phyloP scores from a whole-genome alignment of 129 eudicot genomes.

The Sambucus nigra region DNA sequence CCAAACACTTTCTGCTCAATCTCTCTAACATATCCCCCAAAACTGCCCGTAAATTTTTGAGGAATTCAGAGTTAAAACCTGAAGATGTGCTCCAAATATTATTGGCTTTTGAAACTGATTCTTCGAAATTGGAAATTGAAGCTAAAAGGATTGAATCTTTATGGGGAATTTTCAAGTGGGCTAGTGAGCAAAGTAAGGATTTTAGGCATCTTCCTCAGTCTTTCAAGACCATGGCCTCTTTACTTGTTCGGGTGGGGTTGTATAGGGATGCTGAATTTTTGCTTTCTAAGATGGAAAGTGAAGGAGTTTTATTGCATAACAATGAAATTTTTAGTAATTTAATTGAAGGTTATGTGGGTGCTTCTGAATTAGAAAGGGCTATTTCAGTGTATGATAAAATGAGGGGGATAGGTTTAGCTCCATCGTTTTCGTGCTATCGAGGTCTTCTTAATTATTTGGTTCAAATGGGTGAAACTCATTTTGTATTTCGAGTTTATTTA shows the following conservation, averaged over 20 bases:
- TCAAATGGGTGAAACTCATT: constrained; percentile 26
- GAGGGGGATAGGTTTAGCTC: constrained; percentile 39
- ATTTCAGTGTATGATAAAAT: constrained; percentile 39
- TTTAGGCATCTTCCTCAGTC: constrained; percentile 49
- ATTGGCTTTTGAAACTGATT: constrained; percentile 36
- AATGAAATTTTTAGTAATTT: constrained; percentile 46
- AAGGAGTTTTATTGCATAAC: constrained; percentile 53
- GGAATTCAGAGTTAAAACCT: constrained; percentile 39
- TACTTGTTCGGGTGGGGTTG: constrained; percentile 55
- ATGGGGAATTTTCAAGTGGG: constrained; percentile 66
- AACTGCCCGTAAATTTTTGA: constrained; percentile 44
- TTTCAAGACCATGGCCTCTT: constrained; percentile 48
- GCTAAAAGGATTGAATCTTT: constrained; percentile 53
- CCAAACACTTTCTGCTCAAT: constrained; percentile 34
- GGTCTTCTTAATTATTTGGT: constrained; percentile 42
- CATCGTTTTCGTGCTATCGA: constrained; percentile 42
- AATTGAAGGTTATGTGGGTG: constrained; percentile 54
- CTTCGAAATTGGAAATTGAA: constrained; percentile 27
- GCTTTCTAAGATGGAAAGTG: constrained; percentile 34
- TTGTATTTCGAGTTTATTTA: constrained; percentile 22
- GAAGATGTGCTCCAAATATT: constrained; percentile 57
- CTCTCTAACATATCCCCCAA: constrained; percentile 47
- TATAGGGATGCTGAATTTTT: constrained; percentile 56
- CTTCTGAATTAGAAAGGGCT: constrained; percentile 40
- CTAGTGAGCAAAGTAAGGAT: constrained; percentile 27